These are phyloP conservation scores for Tillandsia leiboldiana DNA, from an alignment of 176 grass and related monocot genomes.

Conservation along the genomic window DNA sequence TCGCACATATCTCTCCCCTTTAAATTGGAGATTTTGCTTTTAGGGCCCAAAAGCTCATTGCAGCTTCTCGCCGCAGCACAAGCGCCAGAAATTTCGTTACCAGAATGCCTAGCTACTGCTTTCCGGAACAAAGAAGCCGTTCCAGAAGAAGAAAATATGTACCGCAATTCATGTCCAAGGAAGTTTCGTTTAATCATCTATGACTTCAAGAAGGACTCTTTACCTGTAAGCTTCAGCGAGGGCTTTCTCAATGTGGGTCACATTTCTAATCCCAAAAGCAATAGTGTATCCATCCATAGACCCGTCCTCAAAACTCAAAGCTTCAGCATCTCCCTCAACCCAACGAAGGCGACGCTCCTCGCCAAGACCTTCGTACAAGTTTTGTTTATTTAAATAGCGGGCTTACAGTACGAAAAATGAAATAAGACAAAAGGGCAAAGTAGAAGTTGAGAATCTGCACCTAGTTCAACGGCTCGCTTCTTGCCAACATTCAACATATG, in stretches of 20 bases:
- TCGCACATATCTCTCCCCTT: too few species aligned
- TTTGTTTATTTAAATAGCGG: constrained; percentile 7
- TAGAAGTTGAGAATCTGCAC: constrained; percentile 8
- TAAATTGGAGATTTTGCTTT: too few species aligned
- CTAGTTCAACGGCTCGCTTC: constrained; percentile 75
- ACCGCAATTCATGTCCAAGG: too few species aligned
- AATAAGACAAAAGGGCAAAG: background rate
- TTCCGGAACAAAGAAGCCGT: too few species aligned
- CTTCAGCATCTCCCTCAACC: constrained; percentile 86
- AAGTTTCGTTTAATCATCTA: background rate
- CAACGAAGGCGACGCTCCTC: constrained; percentile 56
- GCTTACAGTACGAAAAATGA: background rate
- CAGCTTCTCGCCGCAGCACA: too few species aligned
- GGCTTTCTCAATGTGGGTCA: constrained; percentile 88
- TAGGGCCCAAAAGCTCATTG: too few species aligned
- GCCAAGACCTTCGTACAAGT: constrained; percentile 33
- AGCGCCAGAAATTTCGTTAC: too few species aligned
- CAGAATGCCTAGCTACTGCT: too few species aligned
- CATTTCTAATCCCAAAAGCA: constrained; percentile 91
- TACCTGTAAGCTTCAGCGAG: constrained; percentile 81
- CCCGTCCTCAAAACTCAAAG: constrained; percentile 70
- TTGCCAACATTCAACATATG: constrained; percentile 90
- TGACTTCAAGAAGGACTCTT: background rate
- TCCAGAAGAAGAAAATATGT: too few species aligned
- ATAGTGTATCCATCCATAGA: constrained; percentile 96